phyloP scores from a whole-genome alignment of 2,329 filamentous ascomycete genomes.

The Colletotrichum kahawae region DNA sequence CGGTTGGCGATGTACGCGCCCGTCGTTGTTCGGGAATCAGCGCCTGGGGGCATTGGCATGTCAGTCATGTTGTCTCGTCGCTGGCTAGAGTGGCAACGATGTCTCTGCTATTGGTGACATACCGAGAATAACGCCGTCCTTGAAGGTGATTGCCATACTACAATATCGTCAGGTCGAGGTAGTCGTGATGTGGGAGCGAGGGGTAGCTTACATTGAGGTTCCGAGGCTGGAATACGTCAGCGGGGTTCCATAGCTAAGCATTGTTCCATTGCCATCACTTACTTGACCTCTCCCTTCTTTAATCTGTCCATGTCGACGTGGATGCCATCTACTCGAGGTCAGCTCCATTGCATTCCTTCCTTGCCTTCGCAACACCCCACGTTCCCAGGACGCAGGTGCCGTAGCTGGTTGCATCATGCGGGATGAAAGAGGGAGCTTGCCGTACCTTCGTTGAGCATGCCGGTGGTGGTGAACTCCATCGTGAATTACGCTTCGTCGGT shows the following conservation, averaged over 20 bases:
- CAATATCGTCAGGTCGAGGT: constrained; percentile 26
- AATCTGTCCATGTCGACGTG: constrained; percentile 98
- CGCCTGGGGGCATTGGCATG: constrained; percentile 55
- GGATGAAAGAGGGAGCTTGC: not conserved
- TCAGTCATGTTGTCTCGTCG: not conserved
- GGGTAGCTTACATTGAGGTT: constrained; percentile 83
- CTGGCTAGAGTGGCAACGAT: not conserved
- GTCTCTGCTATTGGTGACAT: constrained; percentile 27
- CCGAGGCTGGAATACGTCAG: constrained; percentile 71
- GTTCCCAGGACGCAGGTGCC: not conserved
- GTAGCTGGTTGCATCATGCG: constrained; percentile 1
- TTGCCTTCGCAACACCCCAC: not conserved
- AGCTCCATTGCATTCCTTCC: not conserved
- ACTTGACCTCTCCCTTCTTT: constrained; percentile 99
- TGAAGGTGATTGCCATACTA: constrained; percentile 99
- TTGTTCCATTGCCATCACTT: constrained; percentile 45
- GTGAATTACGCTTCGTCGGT: not conserved
- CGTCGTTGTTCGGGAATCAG: constrained; percentile 96
- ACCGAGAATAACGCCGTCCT: constrained; percentile 94
- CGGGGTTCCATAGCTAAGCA: not conserved
- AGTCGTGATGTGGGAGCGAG: not conserved
- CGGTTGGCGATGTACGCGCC: constrained; percentile 98
- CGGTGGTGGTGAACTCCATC: constrained; percentile 70
- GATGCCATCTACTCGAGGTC: constrained; percentile 79
- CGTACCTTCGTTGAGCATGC: constrained; percentile 68